Conservation (phyloP, 2,329 filamentous ascomycete species). For the Annulohypoxylon truncatum region DNA sequence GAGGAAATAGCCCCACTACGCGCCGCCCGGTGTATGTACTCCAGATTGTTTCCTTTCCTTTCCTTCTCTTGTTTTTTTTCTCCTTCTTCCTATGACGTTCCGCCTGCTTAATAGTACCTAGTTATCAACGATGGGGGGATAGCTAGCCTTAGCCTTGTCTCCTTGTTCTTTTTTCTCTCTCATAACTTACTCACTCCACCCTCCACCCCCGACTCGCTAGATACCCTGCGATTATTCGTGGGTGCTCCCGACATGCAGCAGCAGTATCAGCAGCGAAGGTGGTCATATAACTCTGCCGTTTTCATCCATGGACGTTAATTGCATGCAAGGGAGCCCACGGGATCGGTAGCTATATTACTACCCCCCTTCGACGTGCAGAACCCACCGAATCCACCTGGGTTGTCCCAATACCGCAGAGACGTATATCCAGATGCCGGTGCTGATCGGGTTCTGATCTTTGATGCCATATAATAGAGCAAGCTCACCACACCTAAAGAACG, state of each 20-base stretch:
- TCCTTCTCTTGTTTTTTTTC: slow-evolving; percentile 4
- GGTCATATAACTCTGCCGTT: slow-evolving; percentile 23
- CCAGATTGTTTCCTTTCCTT: not conserved
- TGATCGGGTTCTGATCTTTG: slow-evolving; percentile 34
- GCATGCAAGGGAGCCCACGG: slow-evolving; percentile 40
- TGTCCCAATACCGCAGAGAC: slow-evolving; percentile 19
- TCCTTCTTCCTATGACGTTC: not conserved
- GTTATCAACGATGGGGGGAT: slow-evolving; percentile 4
- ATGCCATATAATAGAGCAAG: slow-evolving; percentile 41
- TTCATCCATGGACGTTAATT: slow-evolving; percentile 34
- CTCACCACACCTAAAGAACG: slow-evolving; percentile 41
- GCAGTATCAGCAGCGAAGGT: slow-evolving; percentile 19
- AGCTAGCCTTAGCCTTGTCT: slow-evolving; percentile 20
- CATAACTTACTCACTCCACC: slow-evolving; percentile 5
- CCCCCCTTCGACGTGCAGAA: slow-evolving; percentile 29
- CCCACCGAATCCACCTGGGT: slow-evolving; percentile 5
- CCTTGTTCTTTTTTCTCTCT: slow-evolving; percentile 1
- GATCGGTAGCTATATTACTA: slow-evolving; percentile 34
- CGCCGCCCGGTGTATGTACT: not conserved
- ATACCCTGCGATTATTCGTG: slow-evolving; percentile 23
- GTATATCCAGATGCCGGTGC: slow-evolving; percentile 27
- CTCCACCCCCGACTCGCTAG: slow-evolving; percentile 13
- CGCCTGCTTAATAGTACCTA: not conserved
- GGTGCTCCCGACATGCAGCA: slow-evolving; percentile 37
- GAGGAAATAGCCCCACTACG: slow-evolving; percentile 11